Percentiles rank a stretch among this genome's conserved stretches.
Evolutionary conservation across 164 flowering plant genomes (phyloP).

Genomic region (Vitis vinifera): ASM3070453v1 NC_081814.1:4997001-4997500

Average conservation of each 20-base stretch:
- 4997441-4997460: constrained; percentile 64
- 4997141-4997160: no score
- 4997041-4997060: no score
- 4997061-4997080: no score
- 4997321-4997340: constrained; percentile 24
- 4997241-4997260: neutral
- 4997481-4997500: constrained; percentile 86
- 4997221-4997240: no score
- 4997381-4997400: constrained; percentile 76
- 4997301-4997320: constrained; percentile 29
- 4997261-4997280: neutral
- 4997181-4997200: no score
- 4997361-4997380: constrained; percentile 86
- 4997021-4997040: no score
- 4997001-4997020: no score
- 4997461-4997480: constrained; percentile 79
- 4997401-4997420: constrained; percentile 83
- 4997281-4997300: constrained; percentile 11
- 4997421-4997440: constrained; percentile 50
- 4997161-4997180: no score
- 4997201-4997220: no score
- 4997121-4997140: no score
- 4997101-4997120: no score
- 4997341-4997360: constrained; percentile 55
- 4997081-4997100: no score